Evolutionary conservation across 495 filamentous ascomycete species (phyloP).

Genomic region (Penicillium malachiteum): DNA sequence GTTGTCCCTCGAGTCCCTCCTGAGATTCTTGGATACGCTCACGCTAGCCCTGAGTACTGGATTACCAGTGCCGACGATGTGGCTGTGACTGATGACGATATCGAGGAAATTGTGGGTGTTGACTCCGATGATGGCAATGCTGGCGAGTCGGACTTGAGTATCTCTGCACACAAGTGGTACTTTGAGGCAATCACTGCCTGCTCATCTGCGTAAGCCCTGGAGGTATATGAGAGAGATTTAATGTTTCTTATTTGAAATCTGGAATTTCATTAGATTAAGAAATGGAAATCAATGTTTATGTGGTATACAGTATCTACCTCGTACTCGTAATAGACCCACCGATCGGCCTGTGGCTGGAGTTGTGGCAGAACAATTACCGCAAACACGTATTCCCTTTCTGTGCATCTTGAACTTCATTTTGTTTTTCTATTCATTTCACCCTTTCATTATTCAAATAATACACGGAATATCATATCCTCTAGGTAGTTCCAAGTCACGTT

Average conservation of each 20-base stretch:
- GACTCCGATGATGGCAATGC: conserved; percentile 41
- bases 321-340: not conserved
- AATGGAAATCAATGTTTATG: not conserved
- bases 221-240: no score
- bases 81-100: conserved; percentile 40
- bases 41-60: conserved; percentile 70
- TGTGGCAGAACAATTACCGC: conserved; percentile 1
- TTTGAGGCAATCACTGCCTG: conserved; percentile 2
- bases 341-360: conserved; percentile 7
- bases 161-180: conserved; percentile 3
- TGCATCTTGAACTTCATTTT: not conserved
- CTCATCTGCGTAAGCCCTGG: not conserved
- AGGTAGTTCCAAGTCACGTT: not conserved
- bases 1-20: conserved; percentile 65
- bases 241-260: no score
- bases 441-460: not conserved
- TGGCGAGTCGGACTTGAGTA: conserved; percentile 16
- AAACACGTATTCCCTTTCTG: not conserved
- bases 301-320: no score
- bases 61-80: conserved; percentile 42
- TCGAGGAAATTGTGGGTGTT: conserved; percentile 38
- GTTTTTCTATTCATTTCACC: not conserved
- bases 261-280: no score
- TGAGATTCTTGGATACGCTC: conserved; percentile 51
- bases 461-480: not conserved